Evolutionary conservation across 768 basidiomycete species (phyloP), one percentile per base, ranked within the genome.

Genomic region (Mycena rebaudengoi): DNA sequence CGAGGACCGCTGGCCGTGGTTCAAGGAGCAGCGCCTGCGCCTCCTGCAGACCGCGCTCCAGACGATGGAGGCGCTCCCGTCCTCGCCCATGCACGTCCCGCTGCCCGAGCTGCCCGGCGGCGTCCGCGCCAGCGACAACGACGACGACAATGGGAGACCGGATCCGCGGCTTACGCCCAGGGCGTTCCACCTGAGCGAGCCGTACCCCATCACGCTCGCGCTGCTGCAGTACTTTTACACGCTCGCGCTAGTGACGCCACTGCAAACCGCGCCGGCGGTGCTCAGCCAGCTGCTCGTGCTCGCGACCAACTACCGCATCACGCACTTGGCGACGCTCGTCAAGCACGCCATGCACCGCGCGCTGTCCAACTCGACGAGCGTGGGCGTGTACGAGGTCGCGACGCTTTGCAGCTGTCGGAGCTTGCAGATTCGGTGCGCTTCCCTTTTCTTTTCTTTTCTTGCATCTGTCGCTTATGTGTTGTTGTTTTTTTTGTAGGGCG

Each of bases 1-100:
- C 28, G 91, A 94, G 72, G 91, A 95, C 32, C 86, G 96, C 32
- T 99, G 97, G 97, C 88, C 92, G 2, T 99, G 97, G 97, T 96
- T 99, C 83, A 86, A 86, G 67, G 86, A 88, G 53, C 89, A 94
- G 71, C 80, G 90, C 20, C 74, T 79, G 52, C 79, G 79, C 51
- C 88, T 92, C 70, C 68, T 90, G 33, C 82, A 85, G 52, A 83
- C 80, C 10, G 91, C 92, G 2, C 78, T 78, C 44, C 79, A 78
- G 26, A 82, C 86, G 7, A 78, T 91, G 41, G 87, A 90, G 43
- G 76, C 79, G 8, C 75, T 92, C 43, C 90, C 91, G 0, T 71
- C 80, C 4, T 87, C 89, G 13, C 72, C 85, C 1, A 86, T 89
- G 80, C 85, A 91, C 65, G 79, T 88, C 1, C 80, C 86, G 7